Evolutionary conservation across 441 rosid species (phyloP), one percentile per base, ranked within the genome.

Genomic region (Gossypium trilobum): DNA sequence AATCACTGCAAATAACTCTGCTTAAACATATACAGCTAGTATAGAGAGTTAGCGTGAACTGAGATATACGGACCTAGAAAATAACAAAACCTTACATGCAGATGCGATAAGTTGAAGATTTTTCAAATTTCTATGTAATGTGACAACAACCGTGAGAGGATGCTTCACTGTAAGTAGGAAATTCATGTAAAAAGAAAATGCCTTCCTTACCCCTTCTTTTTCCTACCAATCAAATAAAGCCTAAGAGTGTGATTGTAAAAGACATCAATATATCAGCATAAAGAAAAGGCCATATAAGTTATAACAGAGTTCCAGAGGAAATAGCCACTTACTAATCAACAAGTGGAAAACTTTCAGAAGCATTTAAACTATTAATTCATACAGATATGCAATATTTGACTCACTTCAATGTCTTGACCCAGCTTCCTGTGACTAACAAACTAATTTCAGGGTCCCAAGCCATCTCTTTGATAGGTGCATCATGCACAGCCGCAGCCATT

Each of bases 361-460:
- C 1, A 7, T 14, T 14, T 60, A 60, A 60, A 2, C 65, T 29
- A 60, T 31, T 31, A 60, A 29, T 5, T 60, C 9, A 0, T n/a
- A 48, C 11, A 63, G 27, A 23, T 27, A 27, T 2, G 36, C 19
- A 50, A 5, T 1, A 4, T 23, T 50, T 14, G 13, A 67, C 62
- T 66, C 86, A 92, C 99, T 81, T 95, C 82, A 95, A 68, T 36
- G 98, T 88, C 80, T 87, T 95, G 80, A 92, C 99, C 96, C 92
- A 92, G 84, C 99, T 91, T 77, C 93, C 97, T 1, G 96, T 82
- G 27, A 84, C 97, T 66, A 92, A 85, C 55, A 91, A 83, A 74
- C 82, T 89, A 93, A 95, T 91, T 83, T 87, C 97, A 0, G 99
- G 92, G 80, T 92, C 86, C 99, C 99, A 95, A 19, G 97, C 93